These are phyloP conservation scores for Pestalotiopsis sp. DNA, from an alignment of 2,329 filamentous ascomycete genomes.

Conservation along the genomic window DNA sequence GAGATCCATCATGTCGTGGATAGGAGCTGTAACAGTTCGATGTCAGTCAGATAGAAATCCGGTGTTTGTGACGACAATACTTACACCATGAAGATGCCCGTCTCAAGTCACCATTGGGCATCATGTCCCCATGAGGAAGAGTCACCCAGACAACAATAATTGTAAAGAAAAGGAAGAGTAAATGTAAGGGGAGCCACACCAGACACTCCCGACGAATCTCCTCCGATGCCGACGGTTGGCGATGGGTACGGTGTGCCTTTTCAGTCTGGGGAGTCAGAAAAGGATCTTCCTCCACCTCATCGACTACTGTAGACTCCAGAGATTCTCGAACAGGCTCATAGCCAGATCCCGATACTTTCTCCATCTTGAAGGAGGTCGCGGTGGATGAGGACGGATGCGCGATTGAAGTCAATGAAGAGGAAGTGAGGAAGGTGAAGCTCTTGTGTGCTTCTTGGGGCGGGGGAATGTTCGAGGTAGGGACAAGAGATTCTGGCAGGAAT, in stretches of 20 bases:
- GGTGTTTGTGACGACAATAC: neutral
- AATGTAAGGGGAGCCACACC: neutral
- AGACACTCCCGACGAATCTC: neutral
- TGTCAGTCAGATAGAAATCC: neutral
- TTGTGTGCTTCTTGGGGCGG: too few relatives aligned
- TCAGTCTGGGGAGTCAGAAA: neutral
- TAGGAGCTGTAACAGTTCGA: neutral
- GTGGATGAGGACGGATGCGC: neutral
- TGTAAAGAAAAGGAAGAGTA: neutral
- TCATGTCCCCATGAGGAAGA: neutral
- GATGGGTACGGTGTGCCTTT: neutral
- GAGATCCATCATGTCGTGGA: slow-evolving; percentile 13
- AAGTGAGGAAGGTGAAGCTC: too few relatives aligned
- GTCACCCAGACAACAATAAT: neutral
- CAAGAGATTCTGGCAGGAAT: too few relatives aligned
- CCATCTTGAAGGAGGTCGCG: neutral
- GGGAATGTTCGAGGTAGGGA: too few relatives aligned
- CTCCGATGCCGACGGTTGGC: neutral
- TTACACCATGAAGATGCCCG: slow-evolving; percentile 3
- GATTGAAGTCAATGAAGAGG: neutral
- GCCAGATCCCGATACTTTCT: neutral
- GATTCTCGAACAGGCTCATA: neutral
- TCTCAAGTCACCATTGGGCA: neutral
- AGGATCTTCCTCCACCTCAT: neutral
- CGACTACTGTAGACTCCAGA: neutral